Evolutionary conservation across 805 yeast species (phyloP), one percentile per base, ranked within the genome.

Genomic region (Sugiyamaella lignohabitans): DNA sequence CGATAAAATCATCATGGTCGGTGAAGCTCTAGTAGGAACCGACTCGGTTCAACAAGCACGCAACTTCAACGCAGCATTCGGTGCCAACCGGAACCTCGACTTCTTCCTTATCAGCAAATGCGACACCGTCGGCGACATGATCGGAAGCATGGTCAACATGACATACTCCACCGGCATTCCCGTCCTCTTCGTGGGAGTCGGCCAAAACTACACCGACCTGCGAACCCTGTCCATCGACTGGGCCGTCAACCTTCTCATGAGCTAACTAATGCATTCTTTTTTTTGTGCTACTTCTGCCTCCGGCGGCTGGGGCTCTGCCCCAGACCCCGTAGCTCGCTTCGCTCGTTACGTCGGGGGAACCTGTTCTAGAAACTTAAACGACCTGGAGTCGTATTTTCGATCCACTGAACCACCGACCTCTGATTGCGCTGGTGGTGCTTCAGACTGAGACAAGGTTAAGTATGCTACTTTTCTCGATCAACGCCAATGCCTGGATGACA

Each of bases 131-230:
- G 98, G 98, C 24, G 96, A 88, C 59, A 74, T 91, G 78, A 82
- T 91, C 38, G 98, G 98, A 20, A 82, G 96, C 1, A 86, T 91
- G 87, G 96, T 91, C 21, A 93, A 93, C 64, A 87, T 91, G 95
- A 96, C 94, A 1, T 85, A 85, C 71, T 89, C 96, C 3, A 93
- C 98, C 0, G 87, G 89, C 27, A 93, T 91, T 19, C 98, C 98
- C 0, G 93, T 91, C 32, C 71, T 91, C 54, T 93, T 93, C 65
- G 93, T 91, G 45, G 98, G 98, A 30, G 87, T 89, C 2, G 98
- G 98, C 10, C 98, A 91, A 69, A 91, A 95, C 2, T 91, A 91
- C 59, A 91, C 98, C 0, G 98, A 91, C 65, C 72, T 91, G 51
- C 79, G 96, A 64, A 83, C 95, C 10, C 69, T 91, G 55, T 84